These are phyloP conservation scores for Xylaria acuta DNA, from an alignment of 495 filamentous ascomycete species.

Conservation along the genomic window DNA sequence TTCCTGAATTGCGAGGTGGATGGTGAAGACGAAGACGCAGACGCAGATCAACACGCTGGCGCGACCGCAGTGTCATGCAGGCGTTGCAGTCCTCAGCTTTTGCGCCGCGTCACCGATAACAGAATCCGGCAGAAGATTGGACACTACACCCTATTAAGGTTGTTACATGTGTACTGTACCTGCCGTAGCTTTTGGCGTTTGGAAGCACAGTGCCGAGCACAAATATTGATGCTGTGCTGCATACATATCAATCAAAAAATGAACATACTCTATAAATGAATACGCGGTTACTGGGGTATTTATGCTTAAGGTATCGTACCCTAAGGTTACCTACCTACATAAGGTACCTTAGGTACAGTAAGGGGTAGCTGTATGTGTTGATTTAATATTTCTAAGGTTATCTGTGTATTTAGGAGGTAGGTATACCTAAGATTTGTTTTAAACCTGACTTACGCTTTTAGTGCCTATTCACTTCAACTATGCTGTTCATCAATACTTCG, in stretches of 20 bases:
- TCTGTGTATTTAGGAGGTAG: neutral
- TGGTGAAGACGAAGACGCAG: neutral
- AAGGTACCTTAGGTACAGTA: no score
- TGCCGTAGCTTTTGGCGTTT: neutral
- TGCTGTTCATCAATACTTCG: no score
- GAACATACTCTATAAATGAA: neutral
- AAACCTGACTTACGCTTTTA: neutral
- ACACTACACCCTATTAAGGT: neutral
- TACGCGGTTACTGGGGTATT: neutral
- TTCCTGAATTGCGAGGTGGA: neutral
- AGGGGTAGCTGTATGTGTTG: no score
- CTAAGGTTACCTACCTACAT: neutral
- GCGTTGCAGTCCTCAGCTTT: slow-evolving; percentile 1
- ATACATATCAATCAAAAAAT: no score
- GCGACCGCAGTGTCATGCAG: no score
- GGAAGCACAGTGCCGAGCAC: neutral
- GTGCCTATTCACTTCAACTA: no score
- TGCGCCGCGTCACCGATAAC: slow-evolving; percentile 15
- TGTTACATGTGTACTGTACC: neutral
- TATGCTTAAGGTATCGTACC: neutral
- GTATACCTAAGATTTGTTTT: neutral
- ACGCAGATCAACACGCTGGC: slow-evolving; percentile 3
- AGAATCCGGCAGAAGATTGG: neutral
- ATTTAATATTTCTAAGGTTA: no score
- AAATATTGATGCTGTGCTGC: no score